Conservation (phyloP, 768 basidiomycete species). For the Gelatoporia subvermispora region DNA sequence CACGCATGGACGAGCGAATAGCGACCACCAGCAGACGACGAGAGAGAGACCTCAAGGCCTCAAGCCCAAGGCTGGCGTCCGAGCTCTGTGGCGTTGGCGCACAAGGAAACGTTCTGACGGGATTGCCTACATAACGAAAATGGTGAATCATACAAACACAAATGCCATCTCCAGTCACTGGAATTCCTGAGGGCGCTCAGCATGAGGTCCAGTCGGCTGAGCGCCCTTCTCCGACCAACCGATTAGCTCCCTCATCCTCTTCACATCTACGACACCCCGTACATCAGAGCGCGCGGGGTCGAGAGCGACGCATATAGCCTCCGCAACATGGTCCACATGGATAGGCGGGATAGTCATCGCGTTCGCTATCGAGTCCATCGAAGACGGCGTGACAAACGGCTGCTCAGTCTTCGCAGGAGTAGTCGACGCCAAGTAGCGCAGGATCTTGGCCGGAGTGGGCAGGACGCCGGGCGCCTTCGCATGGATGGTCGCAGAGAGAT, state of each 20-base stretch:
- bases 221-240: slow-evolving; percentile 50
- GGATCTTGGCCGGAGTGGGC: slow-evolving; percentile 62
- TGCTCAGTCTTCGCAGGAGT: slow-evolving; percentile 24
- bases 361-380: slow-evolving; percentile 67
- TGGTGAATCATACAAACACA: too few species aligned
- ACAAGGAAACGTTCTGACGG: too few species aligned
- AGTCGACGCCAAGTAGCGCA: slow-evolving; percentile 46
- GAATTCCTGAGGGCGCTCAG: too few species aligned
- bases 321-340: slow-evolving; percentile 93
- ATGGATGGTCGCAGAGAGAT: slow-evolving; percentile 74
- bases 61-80: too few species aligned
- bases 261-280: slow-evolving; percentile 63
- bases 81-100: too few species aligned
- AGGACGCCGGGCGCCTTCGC: slow-evolving; percentile 47
- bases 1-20: too few species aligned
- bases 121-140: too few species aligned
- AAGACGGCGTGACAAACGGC: slow-evolving; percentile 34
- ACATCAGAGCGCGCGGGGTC: slow-evolving; percentile 43
- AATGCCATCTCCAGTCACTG: too few species aligned
- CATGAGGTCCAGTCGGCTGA: background rate
- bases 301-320: slow-evolving; percentile 67
- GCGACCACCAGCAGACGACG: too few species aligned
- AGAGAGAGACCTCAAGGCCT: too few species aligned
- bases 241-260: slow-evolving; percentile 69
- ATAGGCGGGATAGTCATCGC: slow-evolving; percentile 83